phyloP scores from a whole-genome alignment of 306 rosid species.

The Comarum palustre region DNA sequence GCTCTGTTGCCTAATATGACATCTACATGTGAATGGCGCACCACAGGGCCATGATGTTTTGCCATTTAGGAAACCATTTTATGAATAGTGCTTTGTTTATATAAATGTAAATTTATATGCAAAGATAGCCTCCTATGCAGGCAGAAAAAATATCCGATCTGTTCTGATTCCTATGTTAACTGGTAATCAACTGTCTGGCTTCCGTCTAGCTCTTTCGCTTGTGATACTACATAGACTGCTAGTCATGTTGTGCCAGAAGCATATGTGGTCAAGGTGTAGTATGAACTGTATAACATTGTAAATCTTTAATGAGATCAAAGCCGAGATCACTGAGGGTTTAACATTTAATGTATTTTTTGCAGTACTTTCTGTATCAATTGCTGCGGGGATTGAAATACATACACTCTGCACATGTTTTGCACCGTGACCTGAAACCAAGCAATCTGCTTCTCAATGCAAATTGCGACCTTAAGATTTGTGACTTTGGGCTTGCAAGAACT shows the following conservation, averaged over 20 bases:
- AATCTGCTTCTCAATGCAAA: slow-evolving; percentile 60
- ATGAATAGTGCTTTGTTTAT: neutral
- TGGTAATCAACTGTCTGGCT: neutral
- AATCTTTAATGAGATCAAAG: neutral
- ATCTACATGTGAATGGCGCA: neutral
- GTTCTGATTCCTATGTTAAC: neutral
- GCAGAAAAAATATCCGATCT: neutral
- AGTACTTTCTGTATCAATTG: slow-evolving; percentile 62
- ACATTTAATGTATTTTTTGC: slow-evolving; percentile 25
- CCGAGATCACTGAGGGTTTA: neutral
- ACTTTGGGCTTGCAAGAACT: slow-evolving; percentile 78
- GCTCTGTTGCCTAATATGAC: neutral
- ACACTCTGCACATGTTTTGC: slow-evolving; percentile 72
- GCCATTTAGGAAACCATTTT: neutral
- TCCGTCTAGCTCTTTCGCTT: neutral
- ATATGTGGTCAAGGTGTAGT: neutral
- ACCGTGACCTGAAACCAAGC: slow-evolving; percentile 71
- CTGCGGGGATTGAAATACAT: slow-evolving; percentile 65
- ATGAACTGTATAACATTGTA: neutral
- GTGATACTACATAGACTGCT: neutral
- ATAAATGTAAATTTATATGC: neutral
- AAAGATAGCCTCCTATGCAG: neutral
- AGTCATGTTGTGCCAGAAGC: slow-evolving; percentile 1
- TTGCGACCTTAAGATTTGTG: slow-evolving; percentile 73
- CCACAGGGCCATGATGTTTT: neutral